Percentiles rank a stretch among this genome's conserved stretches.
Evolutionary conservation across 2,329 filamentous ascomycete genomes (phyloP).

Genomic region (Apiospora malaysiana): DNA sequence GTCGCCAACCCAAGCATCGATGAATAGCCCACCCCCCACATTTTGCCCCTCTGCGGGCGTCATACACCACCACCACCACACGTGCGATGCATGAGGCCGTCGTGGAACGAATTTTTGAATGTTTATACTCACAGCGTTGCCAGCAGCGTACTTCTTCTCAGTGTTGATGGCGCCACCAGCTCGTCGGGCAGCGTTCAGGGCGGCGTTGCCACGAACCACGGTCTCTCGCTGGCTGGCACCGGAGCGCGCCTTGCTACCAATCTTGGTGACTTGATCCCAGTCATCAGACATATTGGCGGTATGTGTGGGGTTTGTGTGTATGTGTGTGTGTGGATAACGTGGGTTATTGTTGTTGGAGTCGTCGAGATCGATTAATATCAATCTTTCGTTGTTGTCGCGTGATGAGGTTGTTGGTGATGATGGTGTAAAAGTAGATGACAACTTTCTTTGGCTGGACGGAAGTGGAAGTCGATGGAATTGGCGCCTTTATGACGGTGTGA

Average conservation of each 20-base stretch:
- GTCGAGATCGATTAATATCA: not conserved
- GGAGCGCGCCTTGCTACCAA: constrained; percentile 82
- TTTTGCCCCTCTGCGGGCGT: constrained; percentile 15
- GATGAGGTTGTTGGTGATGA: constrained; percentile 14
- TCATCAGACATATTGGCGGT: constrained; percentile 70
- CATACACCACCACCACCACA: constrained; percentile 10
- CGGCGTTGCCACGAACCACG: constrained; percentile 81
- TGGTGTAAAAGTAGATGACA: constrained; percentile 19
- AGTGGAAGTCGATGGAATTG: constrained; percentile 22
- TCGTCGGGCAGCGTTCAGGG: constrained; percentile 89
- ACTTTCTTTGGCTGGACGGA: constrained; percentile 11
- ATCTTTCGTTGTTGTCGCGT: constrained; percentile 1
- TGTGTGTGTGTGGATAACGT: not conserved
- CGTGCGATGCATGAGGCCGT: not conserved
- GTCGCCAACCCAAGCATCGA: not conserved
- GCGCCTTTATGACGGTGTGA: constrained; percentile 22
- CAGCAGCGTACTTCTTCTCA: constrained; percentile 86
- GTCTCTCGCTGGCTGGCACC: constrained; percentile 79
- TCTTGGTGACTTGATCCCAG: constrained; percentile 91
- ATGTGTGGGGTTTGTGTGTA: constrained; percentile 30
- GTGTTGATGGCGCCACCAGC: constrained; percentile 77
- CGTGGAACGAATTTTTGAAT: constrained; percentile 14
- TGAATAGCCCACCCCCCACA: constrained; percentile 15
- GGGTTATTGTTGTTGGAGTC: no score
- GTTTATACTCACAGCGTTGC: constrained; percentile 75